These are phyloP conservation scores for Ormosia semicastrata DNA, from an alignment of 306 rosid genomes.

Conservation along the genomic window DNA sequence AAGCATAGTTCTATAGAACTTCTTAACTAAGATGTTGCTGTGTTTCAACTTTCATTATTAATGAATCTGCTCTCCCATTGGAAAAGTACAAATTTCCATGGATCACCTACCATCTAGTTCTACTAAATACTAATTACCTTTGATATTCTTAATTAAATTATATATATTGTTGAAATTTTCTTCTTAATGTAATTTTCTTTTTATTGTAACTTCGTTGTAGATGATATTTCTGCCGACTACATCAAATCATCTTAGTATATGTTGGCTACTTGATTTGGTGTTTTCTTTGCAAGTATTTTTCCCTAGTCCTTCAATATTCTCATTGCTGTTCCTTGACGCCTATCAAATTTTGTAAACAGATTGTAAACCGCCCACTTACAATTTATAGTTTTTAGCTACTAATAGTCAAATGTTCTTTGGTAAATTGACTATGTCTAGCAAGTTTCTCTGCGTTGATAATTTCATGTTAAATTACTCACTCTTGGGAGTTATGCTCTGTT, in stretches of 20 bases:
- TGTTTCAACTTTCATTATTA: not conserved
- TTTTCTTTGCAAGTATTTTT: not conserved
- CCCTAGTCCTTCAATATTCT: not conserved
- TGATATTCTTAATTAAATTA: not conserved
- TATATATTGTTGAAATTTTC: not conserved
- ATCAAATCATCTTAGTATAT: not conserved
- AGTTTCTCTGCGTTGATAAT: not conserved
- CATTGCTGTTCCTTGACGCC: not conserved
- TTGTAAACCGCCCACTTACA: not conserved
- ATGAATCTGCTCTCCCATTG: not conserved
- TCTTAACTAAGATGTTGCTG: not conserved
- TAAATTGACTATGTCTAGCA: not conserved
- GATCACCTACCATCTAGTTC: slow-evolving; percentile 5
- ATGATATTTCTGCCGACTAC: not conserved
- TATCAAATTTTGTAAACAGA: not conserved
- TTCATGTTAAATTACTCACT: slow-evolving; percentile 4
- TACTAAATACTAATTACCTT: not conserved
- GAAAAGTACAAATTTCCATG: not conserved
- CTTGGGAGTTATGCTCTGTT: slow-evolving; percentile 6
- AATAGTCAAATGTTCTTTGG: not conserved
- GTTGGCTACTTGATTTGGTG: not conserved
- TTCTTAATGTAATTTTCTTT: not conserved
- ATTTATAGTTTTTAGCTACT: slow-evolving; percentile 1
- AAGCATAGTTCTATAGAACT: not conserved
- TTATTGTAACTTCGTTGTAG: not conserved